Evolutionary conservation across 208 protist species (phyloP), one percentile per base, ranked within the genome.

Genomic region (Wallacemonas sp.): DNA sequence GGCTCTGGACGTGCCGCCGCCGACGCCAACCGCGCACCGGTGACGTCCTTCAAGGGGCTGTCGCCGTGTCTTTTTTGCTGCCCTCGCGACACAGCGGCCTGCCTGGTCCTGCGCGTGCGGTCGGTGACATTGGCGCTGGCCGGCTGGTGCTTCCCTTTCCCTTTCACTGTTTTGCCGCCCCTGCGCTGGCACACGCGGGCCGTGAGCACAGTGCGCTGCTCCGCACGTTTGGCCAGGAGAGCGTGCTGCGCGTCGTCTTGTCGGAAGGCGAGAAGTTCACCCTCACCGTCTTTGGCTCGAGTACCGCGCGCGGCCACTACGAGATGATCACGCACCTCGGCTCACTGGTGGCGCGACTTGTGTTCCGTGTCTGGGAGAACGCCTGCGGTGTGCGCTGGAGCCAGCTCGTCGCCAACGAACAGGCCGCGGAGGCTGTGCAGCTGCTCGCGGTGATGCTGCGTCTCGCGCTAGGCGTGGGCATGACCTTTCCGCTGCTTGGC

Each of bases 281-380:
- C 2, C 75, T 98, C 20, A 81, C 79, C 28, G 65, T 86, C 33
- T 65, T 91, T 29, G 82, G 81, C 11, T 83, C 67, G 18, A 70
- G 79, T 1, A 61, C 76, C n/a, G 82, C 84, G 25, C 90, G 95
- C 36, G 94, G 92, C 12, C 82, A 94, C 44, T 97, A 95, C 55
- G 80, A 93, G 20, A 59, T 95, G 18, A 84, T 97, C 28, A 81
- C 74, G n/a, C 86, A 83, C 67, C 80, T 98, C 10, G 96, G 96
- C 42, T 89, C 92, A 39, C 61, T 97, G 11, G 76, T 94, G 12
- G 89, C 79, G 16, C 84, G 96, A 20, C 75, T 97, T 38, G 62
- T 98, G 22, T 98, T 97, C 46, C 83, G 89, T 20, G 75, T 94
- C n/a, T 95, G 96, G 79, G 93, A 98, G 70, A 92, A 85, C 57